These are phyloP conservation scores for Aspergillus kassunensis DNA, from an alignment of 495 filamentous ascomycete genomes.

Conservation along the genomic window DNA sequence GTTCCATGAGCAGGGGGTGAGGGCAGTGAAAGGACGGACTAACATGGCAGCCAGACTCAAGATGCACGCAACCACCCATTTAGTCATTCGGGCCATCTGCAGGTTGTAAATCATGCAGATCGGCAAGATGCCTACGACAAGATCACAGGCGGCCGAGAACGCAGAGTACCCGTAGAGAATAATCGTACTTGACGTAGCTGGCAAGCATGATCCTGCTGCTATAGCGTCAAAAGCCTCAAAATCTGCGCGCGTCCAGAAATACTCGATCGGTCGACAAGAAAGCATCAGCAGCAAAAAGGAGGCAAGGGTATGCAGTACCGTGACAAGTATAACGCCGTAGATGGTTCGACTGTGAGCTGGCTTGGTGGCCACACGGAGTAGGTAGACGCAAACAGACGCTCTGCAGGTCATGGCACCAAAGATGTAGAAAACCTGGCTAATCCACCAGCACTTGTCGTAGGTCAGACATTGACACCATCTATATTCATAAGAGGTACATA, in stretches of 20 bases:
- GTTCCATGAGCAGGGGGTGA: not conserved
- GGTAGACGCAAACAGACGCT: not conserved
- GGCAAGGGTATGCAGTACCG: conserved; percentile 14
- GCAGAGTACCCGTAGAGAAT: conserved; percentile 33
- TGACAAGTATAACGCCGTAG: conserved; percentile 20
- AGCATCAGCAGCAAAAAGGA: conserved; percentile 26
- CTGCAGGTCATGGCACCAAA: not conserved
- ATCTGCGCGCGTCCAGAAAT: conserved; percentile 25
- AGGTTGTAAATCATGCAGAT: conserved; percentile 23
- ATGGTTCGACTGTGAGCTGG: conserved; percentile 6
- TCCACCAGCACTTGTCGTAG: not conserved
- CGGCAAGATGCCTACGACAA: conserved; percentile 27
- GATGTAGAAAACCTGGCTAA: not conserved
- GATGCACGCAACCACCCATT: conserved; percentile 23
- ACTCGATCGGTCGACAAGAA: conserved; percentile 28
- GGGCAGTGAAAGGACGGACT: not conserved
- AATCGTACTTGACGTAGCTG: conserved; percentile 3
- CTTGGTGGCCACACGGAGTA: not conserved
- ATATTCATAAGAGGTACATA: too few relatives aligned
- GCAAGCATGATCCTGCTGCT: not conserved
- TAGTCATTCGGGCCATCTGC: conserved; percentile 26
- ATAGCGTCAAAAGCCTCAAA: not conserved
- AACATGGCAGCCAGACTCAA: conserved; percentile 29
- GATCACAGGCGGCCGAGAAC: conserved; percentile 25
- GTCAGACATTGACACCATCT: not conserved